These are phyloP conservation scores for Wickerhamomyces chaumierensis DNA, from an alignment of 805 yeast genomes.

Conservation along the genomic window DNA sequence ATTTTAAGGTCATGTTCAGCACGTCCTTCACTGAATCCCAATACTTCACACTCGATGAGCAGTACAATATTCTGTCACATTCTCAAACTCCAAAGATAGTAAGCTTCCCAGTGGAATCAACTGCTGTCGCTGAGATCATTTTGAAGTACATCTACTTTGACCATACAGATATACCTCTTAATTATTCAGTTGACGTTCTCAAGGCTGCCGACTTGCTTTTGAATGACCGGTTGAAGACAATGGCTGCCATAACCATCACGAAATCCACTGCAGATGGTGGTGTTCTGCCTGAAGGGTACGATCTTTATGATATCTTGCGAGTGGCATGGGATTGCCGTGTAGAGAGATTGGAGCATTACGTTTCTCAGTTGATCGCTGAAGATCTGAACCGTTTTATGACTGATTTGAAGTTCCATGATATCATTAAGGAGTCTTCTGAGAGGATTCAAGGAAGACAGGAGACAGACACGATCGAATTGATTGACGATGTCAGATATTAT, in stretches of 20 bases:
- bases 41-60: conserved; percentile 6
- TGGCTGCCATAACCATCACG: conserved; percentile 39
- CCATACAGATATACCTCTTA: conserved; percentile 37
- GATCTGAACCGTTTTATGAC: conserved; percentile 28
- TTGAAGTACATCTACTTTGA: conserved; percentile 52
- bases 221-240: conserved; percentile 51
- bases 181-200: conserved; percentile 42
- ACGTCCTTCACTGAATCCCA: conserved; percentile 33
- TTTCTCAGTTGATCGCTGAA: conserved; percentile 46
- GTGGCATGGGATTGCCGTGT: conserved; percentile 61
- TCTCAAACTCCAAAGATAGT: conserved; percentile 10
- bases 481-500: conserved; percentile 68
- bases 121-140: conserved; percentile 36
- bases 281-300: conserved; percentile 18
- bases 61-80: conserved; percentile 6
- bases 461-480: conserved; percentile 68
- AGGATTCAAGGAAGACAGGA: conserved; percentile 54
- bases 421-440: conserved; percentile 36
- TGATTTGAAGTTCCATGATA: conserved; percentile 27
- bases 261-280: conserved; percentile 21
- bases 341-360: conserved; percentile 52
- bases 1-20: conserved; percentile 51
- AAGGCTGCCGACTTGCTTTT: conserved; percentile 44
- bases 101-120: conserved; percentile 19
- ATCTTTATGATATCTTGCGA: conserved; percentile 45